phyloP scores from a whole-genome alignment of 345 rosid genomes.

The Populus euphratica region DNA sequence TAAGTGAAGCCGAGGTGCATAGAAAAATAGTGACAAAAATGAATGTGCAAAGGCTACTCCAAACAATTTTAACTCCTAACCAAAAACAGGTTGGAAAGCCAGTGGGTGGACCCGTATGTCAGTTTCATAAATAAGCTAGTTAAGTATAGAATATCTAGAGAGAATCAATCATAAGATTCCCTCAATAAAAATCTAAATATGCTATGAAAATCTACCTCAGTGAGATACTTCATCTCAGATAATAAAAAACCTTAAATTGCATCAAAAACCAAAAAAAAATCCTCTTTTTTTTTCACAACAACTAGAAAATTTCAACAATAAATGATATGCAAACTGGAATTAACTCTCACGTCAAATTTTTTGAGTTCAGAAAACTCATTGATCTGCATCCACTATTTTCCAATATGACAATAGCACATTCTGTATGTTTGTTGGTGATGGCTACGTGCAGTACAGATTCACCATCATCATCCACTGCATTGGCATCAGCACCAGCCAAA shows the following conservation, averaged over 20 bases:
- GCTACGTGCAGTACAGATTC: conserved; percentile 96
- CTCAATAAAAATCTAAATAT: too few relatives aligned
- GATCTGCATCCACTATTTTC: conserved; percentile 88
- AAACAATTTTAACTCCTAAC: not conserved
- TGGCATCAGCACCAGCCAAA: conserved; percentile 97
- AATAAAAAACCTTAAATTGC: not conserved
- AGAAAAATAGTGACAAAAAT: not conserved
- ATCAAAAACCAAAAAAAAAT: not conserved
- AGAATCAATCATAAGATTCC: too few relatives aligned
- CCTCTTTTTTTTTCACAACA: not conserved
- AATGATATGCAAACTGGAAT: not conserved
- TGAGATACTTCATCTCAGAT: too few relatives aligned
- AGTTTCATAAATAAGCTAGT: too few relatives aligned
- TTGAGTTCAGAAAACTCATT: conserved; percentile 75
- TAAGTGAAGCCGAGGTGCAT: not conserved
- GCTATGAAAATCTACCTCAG: too few relatives aligned
- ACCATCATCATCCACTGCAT: conserved; percentile 95
- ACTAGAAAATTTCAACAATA: not conserved
- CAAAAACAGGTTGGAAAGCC: too few relatives aligned
- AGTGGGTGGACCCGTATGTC: too few relatives aligned
- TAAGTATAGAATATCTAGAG: too few relatives aligned
- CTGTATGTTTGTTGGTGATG: conserved; percentile 79
- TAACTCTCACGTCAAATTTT: conserved; percentile 68
- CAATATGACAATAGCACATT: conserved; percentile 86
- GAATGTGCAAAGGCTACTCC: not conserved